Base-by-base conservation (phyloP, 208 protist genomes). In the Hexamita inflata region DNA sequence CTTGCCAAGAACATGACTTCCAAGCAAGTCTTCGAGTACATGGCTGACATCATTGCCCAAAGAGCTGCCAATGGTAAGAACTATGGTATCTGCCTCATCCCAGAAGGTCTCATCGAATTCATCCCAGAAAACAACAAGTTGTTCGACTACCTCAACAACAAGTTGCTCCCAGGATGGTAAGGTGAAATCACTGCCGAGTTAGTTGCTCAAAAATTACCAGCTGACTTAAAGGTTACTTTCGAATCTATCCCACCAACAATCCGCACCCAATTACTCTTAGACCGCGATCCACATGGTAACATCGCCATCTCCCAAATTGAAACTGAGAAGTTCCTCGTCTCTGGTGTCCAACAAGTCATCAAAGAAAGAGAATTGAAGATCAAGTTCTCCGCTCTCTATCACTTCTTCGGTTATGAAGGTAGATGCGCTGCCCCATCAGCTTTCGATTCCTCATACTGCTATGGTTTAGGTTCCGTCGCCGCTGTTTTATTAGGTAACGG, bases 371-470 rank as follows among this genome's bases (percentile, higher is more conserved):
- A 30, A 28, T 74, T 61, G 39, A 82, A 74, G 15, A 75, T 65
- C 24, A 81, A 62, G 59, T 86, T 87, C 57, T 30, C 39, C 30
- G 61, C 84, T 28, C 65, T 84, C 40, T 64, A 60, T 67, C 84
- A 87, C 74, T 88, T 87, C 77, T 86, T 88, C 57, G 85, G 85
- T 32, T 88, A 88, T 73, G 84, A 88, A 68, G 85, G 84, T 30
- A 42, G 85, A n/a, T 84, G 76, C 60, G 62, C 53, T 9, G 58
- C 81, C 26, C 85, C 85, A 30, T 80, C 77, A 26, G 84, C 83
- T 74, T 88, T 88, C 41, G 85, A 88, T 76, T 64, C 64, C 29
- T 74, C 79, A 9, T 86, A 86, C 65, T 88, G 85, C 65, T 88
- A 88, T 77, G 68, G 74, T 45, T 73, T 88, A 4, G 85, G 85